These are phyloP conservation scores for Diophrys sp. DNA, from an alignment of 73 alveolate species.

Conservation along the genomic window DNA sequence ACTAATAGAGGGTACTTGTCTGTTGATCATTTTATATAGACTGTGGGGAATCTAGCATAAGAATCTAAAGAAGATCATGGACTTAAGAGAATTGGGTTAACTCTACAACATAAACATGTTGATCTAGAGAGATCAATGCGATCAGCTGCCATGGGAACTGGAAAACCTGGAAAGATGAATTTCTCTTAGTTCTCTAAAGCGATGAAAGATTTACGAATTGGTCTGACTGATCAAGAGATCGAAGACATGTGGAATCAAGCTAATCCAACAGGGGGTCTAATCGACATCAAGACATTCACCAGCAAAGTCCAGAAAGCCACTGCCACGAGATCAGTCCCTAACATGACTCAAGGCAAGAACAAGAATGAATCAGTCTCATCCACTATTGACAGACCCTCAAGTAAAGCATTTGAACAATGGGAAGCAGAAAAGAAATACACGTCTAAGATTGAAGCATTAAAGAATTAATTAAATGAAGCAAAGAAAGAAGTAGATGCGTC, in stretches of 20 bases:
- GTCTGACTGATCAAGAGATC: slow-evolving; percentile 14
- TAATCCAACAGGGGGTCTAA: background rate
- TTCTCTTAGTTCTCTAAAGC: slow-evolving; percentile 4
- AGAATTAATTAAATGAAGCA: slow-evolving; percentile 8
- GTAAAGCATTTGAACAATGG: background rate
- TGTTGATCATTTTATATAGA: slow-evolving; percentile 40
- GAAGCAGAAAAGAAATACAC: slow-evolving; percentile 11
- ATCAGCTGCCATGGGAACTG: background rate
- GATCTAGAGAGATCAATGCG: slow-evolving; percentile 11
- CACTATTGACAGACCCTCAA: background rate
- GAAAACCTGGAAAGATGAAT: slow-evolving; percentile 8
- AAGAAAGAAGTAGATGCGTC: slow-evolving; percentile 16
- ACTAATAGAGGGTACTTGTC: slow-evolving; percentile 46
- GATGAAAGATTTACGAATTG: slow-evolving; percentile 12
- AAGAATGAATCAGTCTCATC: background rate
- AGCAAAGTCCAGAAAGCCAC: slow-evolving; percentile 7
- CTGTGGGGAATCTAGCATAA: slow-evolving; percentile 28
- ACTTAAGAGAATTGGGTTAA: slow-evolving; percentile 10
- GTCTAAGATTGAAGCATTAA: slow-evolving; percentile 1
- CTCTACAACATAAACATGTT: slow-evolving; percentile 8
- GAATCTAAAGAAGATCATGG: slow-evolving; percentile 44
- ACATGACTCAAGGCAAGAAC: no score
- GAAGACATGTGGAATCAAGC: background rate
- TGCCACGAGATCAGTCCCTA: background rate
- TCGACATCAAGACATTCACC: slow-evolving; percentile 13